These are phyloP conservation scores for Elsinoe ampelina DNA, from an alignment of 2,329 filamentous ascomycete species.

Conservation along the genomic window DNA sequence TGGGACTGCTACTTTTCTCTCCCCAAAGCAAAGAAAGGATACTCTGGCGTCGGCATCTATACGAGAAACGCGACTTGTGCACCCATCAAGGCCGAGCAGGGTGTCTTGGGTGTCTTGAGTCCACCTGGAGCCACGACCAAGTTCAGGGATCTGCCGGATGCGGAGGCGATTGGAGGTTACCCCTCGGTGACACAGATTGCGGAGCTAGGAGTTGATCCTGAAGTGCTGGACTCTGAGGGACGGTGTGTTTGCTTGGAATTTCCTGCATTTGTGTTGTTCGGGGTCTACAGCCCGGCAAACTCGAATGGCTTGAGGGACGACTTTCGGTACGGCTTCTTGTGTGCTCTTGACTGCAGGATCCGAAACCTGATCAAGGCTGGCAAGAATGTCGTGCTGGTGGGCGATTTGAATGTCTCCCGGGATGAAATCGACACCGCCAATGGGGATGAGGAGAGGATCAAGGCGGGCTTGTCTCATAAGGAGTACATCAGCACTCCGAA, in stretches of 20 bases:
- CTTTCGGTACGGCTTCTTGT: constrained; percentile 72
- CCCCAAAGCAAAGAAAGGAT: constrained; percentile 90
- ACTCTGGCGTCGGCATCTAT: constrained; percentile 92
- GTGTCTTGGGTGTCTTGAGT: constrained; percentile 72
- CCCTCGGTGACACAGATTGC: constrained; percentile 60
- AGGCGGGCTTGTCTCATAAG: constrained; percentile 57
- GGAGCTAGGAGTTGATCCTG: constrained; percentile 55
- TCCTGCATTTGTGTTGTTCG: constrained; percentile 85
- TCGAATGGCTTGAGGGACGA: constrained; percentile 74
- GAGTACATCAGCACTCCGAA: constrained; percentile 66
- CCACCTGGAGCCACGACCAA: constrained; percentile 60
- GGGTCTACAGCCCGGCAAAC: constrained; percentile 84
- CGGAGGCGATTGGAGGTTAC: constrained; percentile 81
- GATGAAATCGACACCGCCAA: constrained; percentile 67
- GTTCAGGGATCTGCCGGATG: constrained; percentile 64
- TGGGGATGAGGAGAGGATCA: constrained; percentile 60
- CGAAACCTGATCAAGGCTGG: constrained; percentile 73
- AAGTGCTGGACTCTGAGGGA: constrained; percentile 76
- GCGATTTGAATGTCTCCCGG: constrained; percentile 75
- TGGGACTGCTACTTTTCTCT: constrained; percentile 97
- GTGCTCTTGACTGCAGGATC: constrained; percentile 70
- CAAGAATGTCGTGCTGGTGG: constrained; percentile 76
- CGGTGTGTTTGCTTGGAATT: constrained; percentile 89
- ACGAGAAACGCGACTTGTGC: constrained; percentile 78
- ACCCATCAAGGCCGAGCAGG: constrained; percentile 86